Conservation (phyloP, 2,329 filamentous ascomycete genomes). For the Neonectria magnoliae region DNA sequence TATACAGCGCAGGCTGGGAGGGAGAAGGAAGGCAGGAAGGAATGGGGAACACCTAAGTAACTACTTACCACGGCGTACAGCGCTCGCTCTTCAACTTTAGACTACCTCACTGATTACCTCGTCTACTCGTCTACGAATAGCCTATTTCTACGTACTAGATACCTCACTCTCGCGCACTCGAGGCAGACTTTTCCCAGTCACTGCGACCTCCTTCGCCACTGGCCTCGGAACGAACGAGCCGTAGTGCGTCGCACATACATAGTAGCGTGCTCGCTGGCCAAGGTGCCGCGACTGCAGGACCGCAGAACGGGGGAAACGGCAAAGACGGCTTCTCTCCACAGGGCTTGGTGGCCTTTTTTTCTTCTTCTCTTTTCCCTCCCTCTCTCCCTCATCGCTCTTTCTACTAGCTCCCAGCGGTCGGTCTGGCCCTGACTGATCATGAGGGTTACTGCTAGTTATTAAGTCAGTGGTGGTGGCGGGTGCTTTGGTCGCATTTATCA, state of each 20-base stretch:
- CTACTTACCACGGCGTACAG: not conserved
- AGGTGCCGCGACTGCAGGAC: not conserved
- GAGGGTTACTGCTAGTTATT: not conserved
- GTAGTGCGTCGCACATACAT: constrained; percentile 30
- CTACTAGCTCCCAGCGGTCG: not conserved
- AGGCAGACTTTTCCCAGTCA: not conserved
- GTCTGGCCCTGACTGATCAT: not conserved
- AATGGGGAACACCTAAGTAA: too few relatives aligned
- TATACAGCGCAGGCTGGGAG: too few relatives aligned
- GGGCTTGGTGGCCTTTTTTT: constrained; percentile 27
- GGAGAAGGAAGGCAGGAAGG: too few relatives aligned
- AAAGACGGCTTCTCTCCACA: constrained; percentile 38
- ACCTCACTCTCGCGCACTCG: not conserved
- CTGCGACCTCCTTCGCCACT: not conserved
- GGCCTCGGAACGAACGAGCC: constrained; percentile 41
- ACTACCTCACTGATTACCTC: too few relatives aligned
- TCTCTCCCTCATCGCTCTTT: too few relatives aligned
- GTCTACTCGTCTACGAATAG: not conserved
- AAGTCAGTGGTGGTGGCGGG: too few relatives aligned
- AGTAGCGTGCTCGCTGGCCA: constrained; percentile 12
- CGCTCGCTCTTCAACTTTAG: not conserved
- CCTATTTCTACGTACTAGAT: not conserved
- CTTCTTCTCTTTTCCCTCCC: not conserved
- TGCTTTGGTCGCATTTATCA: too few relatives aligned
- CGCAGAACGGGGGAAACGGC: constrained; percentile 28